Conservation (phyloP, 2,329 filamentous ascomycete genomes). For the Ramularia endophylla region DNA sequence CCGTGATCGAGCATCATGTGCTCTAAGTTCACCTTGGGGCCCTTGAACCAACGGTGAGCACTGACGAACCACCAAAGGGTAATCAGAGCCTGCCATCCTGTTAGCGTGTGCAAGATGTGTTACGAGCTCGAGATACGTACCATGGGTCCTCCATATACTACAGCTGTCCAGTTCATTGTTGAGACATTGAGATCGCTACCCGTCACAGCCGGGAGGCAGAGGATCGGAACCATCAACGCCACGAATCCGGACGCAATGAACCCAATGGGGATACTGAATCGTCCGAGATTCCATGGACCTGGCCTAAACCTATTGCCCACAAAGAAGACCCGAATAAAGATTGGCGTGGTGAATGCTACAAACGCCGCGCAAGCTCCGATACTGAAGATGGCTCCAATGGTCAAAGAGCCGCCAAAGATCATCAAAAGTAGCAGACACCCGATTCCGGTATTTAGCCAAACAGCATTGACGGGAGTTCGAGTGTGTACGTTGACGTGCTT, state of each 20-base stretch:
- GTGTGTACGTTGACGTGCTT: conserved; percentile 24
- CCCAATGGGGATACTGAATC: conserved; percentile 25
- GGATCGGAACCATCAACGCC: conserved; percentile 26
- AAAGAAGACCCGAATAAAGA: conserved; percentile 28
- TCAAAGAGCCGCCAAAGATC: conserved; percentile 26
- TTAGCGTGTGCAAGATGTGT: too few species aligned
- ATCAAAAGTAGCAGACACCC: conserved; percentile 25
- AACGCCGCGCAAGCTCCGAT: conserved; percentile 22
- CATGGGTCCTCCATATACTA: conserved; percentile 31
- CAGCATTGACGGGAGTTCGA: conserved; percentile 28
- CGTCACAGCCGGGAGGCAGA: conserved; percentile 29
- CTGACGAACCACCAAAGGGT: conserved; percentile 26
- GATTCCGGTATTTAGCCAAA: conserved; percentile 26
- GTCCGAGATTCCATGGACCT: conserved; percentile 31
- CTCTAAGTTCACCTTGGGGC: conserved; percentile 32
- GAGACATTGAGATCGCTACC: conserved; percentile 23
- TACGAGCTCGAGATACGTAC: too few species aligned
- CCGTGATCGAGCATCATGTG: too few species aligned
- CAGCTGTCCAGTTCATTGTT: conserved; percentile 31
- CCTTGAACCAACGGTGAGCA: conserved; percentile 32
- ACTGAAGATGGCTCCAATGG: conserved; percentile 30
- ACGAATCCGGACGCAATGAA: conserved; percentile 24
- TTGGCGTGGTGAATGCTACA: conserved; percentile 25
- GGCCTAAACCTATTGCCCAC: conserved; percentile 21
- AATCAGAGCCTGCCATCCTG: too few species aligned